Conservation (phyloP, 1,284 basidiomycete species). For the Ceratobasidium sp. region DNA sequence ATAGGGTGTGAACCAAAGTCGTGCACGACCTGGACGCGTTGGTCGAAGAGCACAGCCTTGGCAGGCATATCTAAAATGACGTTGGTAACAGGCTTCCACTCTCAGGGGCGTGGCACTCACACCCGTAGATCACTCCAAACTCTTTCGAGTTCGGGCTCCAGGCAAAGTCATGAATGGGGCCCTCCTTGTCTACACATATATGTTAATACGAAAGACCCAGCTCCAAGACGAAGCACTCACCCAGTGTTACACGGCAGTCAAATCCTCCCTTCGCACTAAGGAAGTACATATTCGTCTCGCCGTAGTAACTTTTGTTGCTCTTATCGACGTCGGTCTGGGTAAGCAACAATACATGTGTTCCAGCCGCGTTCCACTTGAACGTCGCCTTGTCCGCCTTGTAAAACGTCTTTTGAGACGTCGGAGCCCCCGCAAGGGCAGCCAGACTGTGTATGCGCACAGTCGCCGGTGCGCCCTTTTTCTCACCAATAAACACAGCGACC, state of each 20-base stretch:
- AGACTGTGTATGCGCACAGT: conserved; percentile 88
- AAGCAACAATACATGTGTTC: conserved; percentile 87
- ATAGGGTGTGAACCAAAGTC: conserved; percentile 91
- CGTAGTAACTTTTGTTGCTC: conserved; percentile 97
- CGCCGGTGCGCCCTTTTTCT: conserved; percentile 98
- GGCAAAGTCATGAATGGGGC: conserved; percentile 95
- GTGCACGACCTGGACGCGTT: conserved; percentile 87
- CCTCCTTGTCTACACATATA: conserved; percentile 82
- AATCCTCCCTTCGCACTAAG: conserved; percentile 96
- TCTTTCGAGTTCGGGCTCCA: conserved; percentile 99
- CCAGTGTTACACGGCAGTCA: conserved; percentile 88
- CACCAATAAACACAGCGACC: conserved; percentile 90
- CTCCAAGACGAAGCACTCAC: conserved; percentile 50
- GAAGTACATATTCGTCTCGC: conserved; percentile 95
- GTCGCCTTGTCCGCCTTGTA: conserved; percentile 95
- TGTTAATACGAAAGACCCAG: not conserved
- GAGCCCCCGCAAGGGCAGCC: conserved; percentile 69
- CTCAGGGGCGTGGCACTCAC: conserved; percentile 64
- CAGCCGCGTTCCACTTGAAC: conserved; percentile 97
- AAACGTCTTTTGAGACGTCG: conserved; percentile 88
- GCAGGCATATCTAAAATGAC: conserved; percentile 87
- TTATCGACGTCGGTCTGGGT: conserved; percentile 98
- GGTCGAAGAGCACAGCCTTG: conserved; percentile 91
- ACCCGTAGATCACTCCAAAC: conserved; percentile 96
- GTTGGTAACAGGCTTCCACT: conserved; percentile 35